Base-by-base conservation (phyloP, 768 basidiomycete genomes). In the Suillus americanus region DNA sequence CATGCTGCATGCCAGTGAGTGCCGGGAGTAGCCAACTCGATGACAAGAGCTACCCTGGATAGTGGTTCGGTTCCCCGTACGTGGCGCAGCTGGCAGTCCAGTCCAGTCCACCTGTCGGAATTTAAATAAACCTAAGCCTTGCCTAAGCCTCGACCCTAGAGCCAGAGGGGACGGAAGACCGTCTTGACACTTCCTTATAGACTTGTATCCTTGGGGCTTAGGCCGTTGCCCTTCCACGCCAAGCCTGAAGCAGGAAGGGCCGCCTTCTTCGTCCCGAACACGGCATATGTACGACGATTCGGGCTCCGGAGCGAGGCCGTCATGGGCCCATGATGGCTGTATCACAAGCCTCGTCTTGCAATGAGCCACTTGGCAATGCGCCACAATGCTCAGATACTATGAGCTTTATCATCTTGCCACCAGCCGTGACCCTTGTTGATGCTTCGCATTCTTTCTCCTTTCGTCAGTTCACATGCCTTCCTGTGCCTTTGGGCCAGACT, bases 1-100 rank as follows among this genome's bases (percentile, higher is more conserved):
- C 75, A 74, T 75, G 40, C 54, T 50, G 28, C 61, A 57, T 56
- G 35, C 35, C 35, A 35, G 35, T 35, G 53, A 41, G 43, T 16
- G 57, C 56, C 60, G 37, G 23, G 55, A 72, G 70, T 68, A 63
- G 60, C 23, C 14, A 37, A 65, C 41, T 35, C 35, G 30, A 28
- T 23, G 43, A 20, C 33, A 20, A 38, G 57, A 50, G 23, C 30
- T 38, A 23, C 33, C 12, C 33, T 54, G 35, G 53, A 35, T 18
- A 13, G 18, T 5, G 50, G 4, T 33, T 37, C 45, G 61, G 35
- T 50, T 62, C 60, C 46, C 45, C 20, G 16, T 20, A 53, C 46
- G 12, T 3, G 4, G 14, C 14, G 12, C 40, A 10, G 41, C 33
- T 28, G 13, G 25, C 13, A 9, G 35, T 37, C 33, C 25, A 9